Evolutionary conservation across 495 filamentous ascomycete genomes (phyloP).

Genomic region (Aspergillus baeticus): DNA sequence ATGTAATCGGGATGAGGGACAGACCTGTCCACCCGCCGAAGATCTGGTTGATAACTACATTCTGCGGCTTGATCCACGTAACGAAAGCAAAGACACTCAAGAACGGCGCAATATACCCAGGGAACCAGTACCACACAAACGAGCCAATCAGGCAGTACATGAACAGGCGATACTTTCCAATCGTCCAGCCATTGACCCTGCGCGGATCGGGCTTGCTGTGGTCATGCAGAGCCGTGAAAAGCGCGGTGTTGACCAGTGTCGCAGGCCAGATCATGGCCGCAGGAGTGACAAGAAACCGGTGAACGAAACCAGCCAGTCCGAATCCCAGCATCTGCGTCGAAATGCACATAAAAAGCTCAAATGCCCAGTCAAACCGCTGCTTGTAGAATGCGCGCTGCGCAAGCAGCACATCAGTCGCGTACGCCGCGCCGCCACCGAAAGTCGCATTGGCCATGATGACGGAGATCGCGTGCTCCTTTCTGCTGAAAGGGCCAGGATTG

Average conservation of each 20-base stretch:
- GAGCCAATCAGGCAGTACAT: slow-evolving; percentile 56
- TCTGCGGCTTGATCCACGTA: slow-evolving; percentile 52
- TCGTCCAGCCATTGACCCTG: slow-evolving; percentile 61
- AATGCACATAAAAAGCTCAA: slow-evolving; percentile 65
- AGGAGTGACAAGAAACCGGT: slow-evolving; percentile 58
- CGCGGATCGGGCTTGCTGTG: slow-evolving; percentile 54
- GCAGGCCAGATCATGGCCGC: slow-evolving; percentile 77
- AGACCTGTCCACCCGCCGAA: slow-evolving; percentile 62
- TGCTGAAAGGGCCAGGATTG: slow-evolving; percentile 72
- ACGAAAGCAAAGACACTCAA: slow-evolving; percentile 47
- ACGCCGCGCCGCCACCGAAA: slow-evolving; percentile 56
- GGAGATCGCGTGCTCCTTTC: slow-evolving; percentile 73
- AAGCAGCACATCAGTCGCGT: slow-evolving; percentile 65
- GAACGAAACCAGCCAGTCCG: slow-evolving; percentile 68
- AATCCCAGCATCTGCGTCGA: slow-evolving; percentile 73
- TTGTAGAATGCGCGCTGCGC: slow-evolving; percentile 67
- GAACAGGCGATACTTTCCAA: slow-evolving; percentile 66
- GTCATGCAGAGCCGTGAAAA: slow-evolving; percentile 74
- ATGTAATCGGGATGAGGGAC: slow-evolving; percentile 60
- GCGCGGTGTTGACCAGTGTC: slow-evolving; percentile 59
- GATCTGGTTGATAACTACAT: slow-evolving; percentile 52
- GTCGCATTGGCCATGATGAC: slow-evolving; percentile 65
- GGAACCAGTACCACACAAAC: slow-evolving; percentile 64
- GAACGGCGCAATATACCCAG: slow-evolving; percentile 46
- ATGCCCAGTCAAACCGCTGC: slow-evolving; percentile 64